Evolutionary conservation across 306 rosid genomes (phyloP).

Genomic region (Phaseolus lunatus): DNA sequence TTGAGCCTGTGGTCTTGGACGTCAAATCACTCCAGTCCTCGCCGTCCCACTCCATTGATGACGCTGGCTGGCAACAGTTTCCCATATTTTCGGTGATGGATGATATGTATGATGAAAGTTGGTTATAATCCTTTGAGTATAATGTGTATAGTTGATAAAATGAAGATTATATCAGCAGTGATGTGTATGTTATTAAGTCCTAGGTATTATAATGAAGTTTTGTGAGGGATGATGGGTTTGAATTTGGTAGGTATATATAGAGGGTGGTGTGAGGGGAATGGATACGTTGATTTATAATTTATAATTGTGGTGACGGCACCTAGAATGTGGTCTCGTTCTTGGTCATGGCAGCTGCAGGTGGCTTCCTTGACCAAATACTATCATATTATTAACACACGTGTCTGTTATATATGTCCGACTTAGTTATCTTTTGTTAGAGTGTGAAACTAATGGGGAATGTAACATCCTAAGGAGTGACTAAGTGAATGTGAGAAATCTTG

Average conservation of each 20-base stretch:
- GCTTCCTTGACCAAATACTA: neutral
- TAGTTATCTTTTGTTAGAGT: neutral
- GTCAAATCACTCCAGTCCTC: slow-evolving; percentile 53
- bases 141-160: neutral
- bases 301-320: neutral
- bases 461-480: neutral
- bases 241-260: neutral
- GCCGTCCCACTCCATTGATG: slow-evolving; percentile 53
- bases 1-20: neutral
- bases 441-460: neutral
- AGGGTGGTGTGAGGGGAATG: slow-evolving; percentile 9
- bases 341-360: neutral
- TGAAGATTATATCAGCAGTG: neutral
- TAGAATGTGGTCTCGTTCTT: neutral
- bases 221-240: neutral
- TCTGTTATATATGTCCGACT: slow-evolving; percentile 15
- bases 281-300: neutral
- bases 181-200: neutral
- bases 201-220: neutral
- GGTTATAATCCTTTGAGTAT: neutral
- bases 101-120: too few species aligned
- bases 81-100: slow-evolving; percentile 45
- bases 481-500: neutral
- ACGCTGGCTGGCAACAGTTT: slow-evolving; percentile 49
- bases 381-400: neutral